Base-by-base conservation (phyloP, 2,329 filamentous ascomycete genomes). In the Simplicillium aogashimaense region DNA sequence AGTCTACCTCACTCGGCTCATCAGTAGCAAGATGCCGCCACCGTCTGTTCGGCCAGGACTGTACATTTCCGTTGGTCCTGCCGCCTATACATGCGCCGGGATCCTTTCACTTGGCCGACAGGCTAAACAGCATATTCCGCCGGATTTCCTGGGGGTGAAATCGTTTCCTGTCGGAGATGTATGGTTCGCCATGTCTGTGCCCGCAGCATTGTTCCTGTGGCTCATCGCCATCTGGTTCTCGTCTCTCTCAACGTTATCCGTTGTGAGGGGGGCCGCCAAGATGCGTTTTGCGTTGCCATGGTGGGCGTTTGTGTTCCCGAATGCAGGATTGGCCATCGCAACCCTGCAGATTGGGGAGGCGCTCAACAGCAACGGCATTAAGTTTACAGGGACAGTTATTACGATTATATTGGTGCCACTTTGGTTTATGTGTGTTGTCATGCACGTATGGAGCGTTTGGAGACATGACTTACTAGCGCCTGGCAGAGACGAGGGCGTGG, bases 191-290 rank as follows among this genome's bases (percentile, higher is more conserved):
- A 42, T 72, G 17, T 67, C 69, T 1, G 52, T 72, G 7, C 57
- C 66, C 2, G 53, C 59, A 2, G 69, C 62, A 3, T 53, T 70
- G 8, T 74, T 74, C 45, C 60, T 75, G 20, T 74, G 70, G 70
- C 64, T 68, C 3, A 48, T 74, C 16, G 66, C 67, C 20, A 57
- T 74, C 38, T 76, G 70, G 70, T 74, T 76, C 57, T 72, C 72
- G 47, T 56, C 56, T 35, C 57, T 69, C 29, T 57, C 60, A 8
- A 48, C 56, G 6, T 51, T 67, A 14, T 60, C 61, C 7, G 55
- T 66, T 29, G 39, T 60, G 39, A 48, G 56, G 14, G 57, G 61
- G 29, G 44, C 55, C 9, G 53, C 59, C 13, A 55, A 61, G 11
- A 73, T 70, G 52, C 48, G 47, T 1, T 74, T 73, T 52, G 64